Evolutionary conservation across 768 basidiomycete genomes (phyloP).

Genomic region (Fibroporia radiculosa): DNA sequence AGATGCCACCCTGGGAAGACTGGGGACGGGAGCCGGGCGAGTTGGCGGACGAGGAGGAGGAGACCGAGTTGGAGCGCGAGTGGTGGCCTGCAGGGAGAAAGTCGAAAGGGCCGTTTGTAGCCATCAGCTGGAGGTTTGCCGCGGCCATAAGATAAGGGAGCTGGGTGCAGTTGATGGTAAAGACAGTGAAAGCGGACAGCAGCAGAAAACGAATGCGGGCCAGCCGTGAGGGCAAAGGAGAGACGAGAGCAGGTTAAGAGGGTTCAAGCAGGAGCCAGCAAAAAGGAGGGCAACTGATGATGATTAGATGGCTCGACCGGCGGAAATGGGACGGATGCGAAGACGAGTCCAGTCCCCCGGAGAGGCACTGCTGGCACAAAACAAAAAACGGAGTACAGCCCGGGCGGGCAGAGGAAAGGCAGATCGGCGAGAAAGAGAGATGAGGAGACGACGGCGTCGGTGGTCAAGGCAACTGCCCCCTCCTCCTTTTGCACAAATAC

Average conservation of each 20-base stretch:
- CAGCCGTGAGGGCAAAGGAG: constrained; percentile 38
- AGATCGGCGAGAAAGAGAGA: constrained; percentile 16
- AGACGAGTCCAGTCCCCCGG: constrained; percentile 5
- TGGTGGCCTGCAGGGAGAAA: constrained; percentile 57
- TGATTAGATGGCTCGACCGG: constrained; percentile 12
- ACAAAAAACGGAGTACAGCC: constrained; percentile 3
- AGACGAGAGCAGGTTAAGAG: constrained; percentile 20
- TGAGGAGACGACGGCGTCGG: constrained; percentile 28
- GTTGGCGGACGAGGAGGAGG: constrained; percentile 59
- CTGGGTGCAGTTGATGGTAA: constrained; percentile 21
- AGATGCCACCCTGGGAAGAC: constrained; percentile 61
- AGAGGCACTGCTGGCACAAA: neutral
- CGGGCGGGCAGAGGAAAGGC: constrained; percentile 12
- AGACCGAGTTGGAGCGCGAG: constrained; percentile 73
- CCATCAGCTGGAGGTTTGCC: constrained; percentile 68
- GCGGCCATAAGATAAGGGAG: constrained; percentile 48
- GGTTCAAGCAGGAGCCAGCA: constrained; percentile 6
- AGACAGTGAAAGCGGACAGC: constrained; percentile 30
- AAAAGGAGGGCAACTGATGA: constrained; percentile 14
- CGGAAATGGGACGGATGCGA: constrained; percentile 1
- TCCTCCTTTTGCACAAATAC: neutral
- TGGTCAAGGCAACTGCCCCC: constrained; percentile 44
- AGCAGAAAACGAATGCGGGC: constrained; percentile 34
- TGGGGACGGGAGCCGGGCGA: constrained; percentile 70
- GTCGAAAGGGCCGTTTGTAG: constrained; percentile 60